Evolutionary conservation across 139 green algal genomes (phyloP).

Genomic region (Pleodorina starrii): DNA sequence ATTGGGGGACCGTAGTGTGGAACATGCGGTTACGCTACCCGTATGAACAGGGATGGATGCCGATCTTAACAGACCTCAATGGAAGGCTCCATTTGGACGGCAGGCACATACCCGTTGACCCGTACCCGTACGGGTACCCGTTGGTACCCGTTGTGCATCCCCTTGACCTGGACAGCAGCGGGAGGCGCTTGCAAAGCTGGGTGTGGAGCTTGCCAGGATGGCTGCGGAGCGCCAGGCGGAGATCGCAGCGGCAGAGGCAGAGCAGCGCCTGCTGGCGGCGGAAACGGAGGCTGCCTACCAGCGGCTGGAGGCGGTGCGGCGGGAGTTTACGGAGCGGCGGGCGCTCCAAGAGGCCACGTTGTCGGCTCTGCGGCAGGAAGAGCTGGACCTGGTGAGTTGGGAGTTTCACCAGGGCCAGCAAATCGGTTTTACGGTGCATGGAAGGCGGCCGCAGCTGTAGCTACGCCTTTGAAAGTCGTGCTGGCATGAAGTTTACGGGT

Average conservation of each 20-base stretch:
- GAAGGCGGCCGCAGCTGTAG: too few species aligned
- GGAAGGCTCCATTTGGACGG: not conserved
- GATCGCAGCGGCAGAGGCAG: not conserved
- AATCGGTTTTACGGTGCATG: too few species aligned
- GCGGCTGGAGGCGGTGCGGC: not conserved
- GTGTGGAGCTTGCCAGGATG: not conserved
- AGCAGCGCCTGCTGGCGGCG: not conserved
- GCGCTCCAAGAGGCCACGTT: not conserved
- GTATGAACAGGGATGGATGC: not conserved
- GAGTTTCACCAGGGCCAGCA: too few species aligned
- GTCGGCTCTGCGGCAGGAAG: not conserved
- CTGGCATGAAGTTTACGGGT: too few species aligned
- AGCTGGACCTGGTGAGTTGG: not conserved
- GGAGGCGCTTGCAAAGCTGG: constrained; percentile 3
- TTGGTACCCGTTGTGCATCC: not conserved
- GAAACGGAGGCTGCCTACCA: not conserved
- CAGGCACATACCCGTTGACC: not conserved
- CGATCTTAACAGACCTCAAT: not conserved
- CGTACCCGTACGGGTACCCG: too few species aligned
- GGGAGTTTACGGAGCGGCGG: not conserved
- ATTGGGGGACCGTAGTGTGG: too few species aligned
- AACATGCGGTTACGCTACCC: too few species aligned
- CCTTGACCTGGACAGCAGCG: not conserved
- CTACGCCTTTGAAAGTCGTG: too few species aligned
- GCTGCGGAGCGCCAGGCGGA: not conserved